phyloP scores from a whole-genome alignment of 768 basidiomycete genomes.

The Hemileccinum impolitum region DNA sequence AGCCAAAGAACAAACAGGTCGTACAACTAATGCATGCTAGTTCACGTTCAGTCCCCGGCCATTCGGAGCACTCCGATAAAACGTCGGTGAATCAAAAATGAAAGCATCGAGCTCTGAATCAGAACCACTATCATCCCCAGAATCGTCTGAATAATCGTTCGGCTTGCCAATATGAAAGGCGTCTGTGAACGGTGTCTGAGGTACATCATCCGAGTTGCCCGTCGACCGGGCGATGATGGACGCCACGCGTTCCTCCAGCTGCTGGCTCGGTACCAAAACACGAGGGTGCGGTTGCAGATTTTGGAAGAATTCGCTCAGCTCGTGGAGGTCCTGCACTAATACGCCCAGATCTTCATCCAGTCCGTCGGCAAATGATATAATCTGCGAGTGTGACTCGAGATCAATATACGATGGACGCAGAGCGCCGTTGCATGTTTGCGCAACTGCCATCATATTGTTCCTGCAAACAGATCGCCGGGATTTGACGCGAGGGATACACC shows the following conservation, averaged over 20 bases:
- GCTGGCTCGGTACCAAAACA: slow-evolving; percentile 49
- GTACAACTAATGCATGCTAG: slow-evolving; percentile 9
- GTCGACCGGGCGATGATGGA: slow-evolving; percentile 83
- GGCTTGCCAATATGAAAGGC: slow-evolving; percentile 58
- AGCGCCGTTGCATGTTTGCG: slow-evolving; percentile 75
- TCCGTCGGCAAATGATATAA: slow-evolving; percentile 34
- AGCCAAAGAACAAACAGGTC: not conserved
- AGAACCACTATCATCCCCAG: slow-evolving; percentile 42
- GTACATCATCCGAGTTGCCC: slow-evolving; percentile 47
- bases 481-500: slow-evolving; percentile 76
- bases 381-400: slow-evolving; percentile 55
- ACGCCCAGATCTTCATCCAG: slow-evolving; percentile 71
- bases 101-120: slow-evolving; percentile 51
- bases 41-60: slow-evolving; percentile 28
- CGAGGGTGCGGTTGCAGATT: slow-evolving; percentile 34
- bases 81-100: slow-evolving; percentile 53
- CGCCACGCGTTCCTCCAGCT: slow-evolving; percentile 74
- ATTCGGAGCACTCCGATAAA: slow-evolving; percentile 46
- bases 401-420: slow-evolving; percentile 68
- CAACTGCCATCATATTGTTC: slow-evolving; percentile 79
- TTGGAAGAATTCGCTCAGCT: slow-evolving; percentile 72
- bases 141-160: slow-evolving; percentile 40
- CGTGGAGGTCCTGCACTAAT: slow-evolving; percentile 73
- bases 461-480: slow-evolving; percentile 60
- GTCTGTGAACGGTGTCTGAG: slow-evolving; percentile 78